A percentile compares a stretch with the other conserved stretches of the same genome.
Evolutionary conservation across 768 basidiomycete species (phyloP).

Genomic region (Cystoderma amianthinum): DNA sequence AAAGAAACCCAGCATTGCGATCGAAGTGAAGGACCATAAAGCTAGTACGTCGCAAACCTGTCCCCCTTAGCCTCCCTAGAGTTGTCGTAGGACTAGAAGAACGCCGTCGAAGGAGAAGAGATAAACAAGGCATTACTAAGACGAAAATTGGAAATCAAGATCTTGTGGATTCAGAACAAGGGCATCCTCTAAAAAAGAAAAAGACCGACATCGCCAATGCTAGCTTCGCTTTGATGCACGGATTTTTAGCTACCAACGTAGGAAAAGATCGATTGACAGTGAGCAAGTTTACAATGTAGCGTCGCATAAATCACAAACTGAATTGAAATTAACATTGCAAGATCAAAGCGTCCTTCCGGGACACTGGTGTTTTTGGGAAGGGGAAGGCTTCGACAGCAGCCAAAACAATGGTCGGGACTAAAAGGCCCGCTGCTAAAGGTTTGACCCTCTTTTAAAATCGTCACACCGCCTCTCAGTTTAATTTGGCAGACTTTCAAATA

Average conservation of each 20-base stretch:
- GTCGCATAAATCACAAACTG: too few relatives aligned
- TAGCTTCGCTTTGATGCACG: slow-evolving; percentile 1
- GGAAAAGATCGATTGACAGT: slow-evolving; percentile 2
- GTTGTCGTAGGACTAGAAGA: not conserved
- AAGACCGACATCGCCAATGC: not conserved
- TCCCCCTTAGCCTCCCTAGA: not conserved
- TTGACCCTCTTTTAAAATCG: not conserved
- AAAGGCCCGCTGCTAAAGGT: not conserved
- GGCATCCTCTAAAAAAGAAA: not conserved
- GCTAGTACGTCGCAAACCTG: not conserved
- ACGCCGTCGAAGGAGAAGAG: not conserved
- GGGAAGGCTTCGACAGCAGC: slow-evolving; percentile 2
- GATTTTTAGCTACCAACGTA: not conserved
- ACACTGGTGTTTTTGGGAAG: not conserved
- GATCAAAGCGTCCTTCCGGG: not conserved
- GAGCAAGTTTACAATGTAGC: not conserved
- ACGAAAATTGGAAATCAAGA: not conserved
- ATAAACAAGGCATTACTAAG: not conserved
- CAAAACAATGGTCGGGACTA: not conserved
- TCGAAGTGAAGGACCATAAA: not conserved
- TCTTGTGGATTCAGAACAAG: not conserved
- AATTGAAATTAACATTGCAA: not conserved
- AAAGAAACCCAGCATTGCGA: not conserved
- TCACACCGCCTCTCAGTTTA: not conserved
- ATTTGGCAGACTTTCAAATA: not conserved